Conservation (phyloP, 331 rosid species). For the Cydonia oblonga region DNA sequence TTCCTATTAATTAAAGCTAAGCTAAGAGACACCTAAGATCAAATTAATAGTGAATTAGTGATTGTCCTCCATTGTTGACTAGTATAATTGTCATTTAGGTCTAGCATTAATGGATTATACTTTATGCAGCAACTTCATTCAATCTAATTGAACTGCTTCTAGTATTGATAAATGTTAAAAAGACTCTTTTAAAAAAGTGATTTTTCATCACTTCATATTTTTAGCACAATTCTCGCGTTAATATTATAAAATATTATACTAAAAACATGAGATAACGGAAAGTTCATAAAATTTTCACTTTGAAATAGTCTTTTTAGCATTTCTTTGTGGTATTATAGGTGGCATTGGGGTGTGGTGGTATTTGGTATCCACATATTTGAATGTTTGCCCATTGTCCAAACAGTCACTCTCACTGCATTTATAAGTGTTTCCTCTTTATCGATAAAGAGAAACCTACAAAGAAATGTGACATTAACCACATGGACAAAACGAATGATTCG, state of each 20-base stretch:
- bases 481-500: neutral
- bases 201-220: too few relatives aligned
- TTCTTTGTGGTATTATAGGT: neutral
- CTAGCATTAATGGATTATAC: neutral
- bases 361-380: neutral
- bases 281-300: too few relatives aligned
- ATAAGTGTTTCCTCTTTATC: neutral
- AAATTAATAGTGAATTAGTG: slow-evolving; percentile 1
- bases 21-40: slow-evolving; percentile 10
- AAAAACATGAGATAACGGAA: too few relatives aligned
- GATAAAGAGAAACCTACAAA: neutral
- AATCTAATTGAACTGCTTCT: neutral
- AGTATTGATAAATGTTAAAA: too few relatives aligned
- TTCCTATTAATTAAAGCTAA: slow-evolving; percentile 2
- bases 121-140: neutral
- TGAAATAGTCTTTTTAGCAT: too few relatives aligned
- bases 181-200: fast-evolving
- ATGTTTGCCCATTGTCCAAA: neutral
- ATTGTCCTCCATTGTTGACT: neutral
- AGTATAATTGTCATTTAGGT: neutral
- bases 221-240: fast-evolving
- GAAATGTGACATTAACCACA: neutral
- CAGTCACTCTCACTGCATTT: neutral
- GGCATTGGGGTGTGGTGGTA: neutral
- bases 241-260: too few relatives aligned